These are phyloP conservation scores for Gracilaria caudata DNA, from an alignment of 23 red algal species.

Conservation along the genomic window DNA sequence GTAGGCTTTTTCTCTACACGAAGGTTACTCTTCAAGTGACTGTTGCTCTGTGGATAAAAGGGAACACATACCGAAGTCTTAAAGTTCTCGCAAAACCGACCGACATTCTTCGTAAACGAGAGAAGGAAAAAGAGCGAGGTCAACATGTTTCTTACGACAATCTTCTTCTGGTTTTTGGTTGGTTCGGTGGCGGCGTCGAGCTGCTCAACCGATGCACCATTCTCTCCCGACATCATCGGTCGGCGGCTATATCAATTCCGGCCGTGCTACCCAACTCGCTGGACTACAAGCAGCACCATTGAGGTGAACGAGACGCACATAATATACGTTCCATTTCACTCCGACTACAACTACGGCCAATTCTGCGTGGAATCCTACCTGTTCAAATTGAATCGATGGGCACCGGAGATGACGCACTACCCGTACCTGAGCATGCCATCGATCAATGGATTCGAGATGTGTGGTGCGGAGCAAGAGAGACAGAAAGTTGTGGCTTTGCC, in stretches of 20 bases:
- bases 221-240: neutral
- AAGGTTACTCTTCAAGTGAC: neutral
- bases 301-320: neutral
- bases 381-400: neutral
- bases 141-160: neutral
- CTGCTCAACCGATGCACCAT: neutral
- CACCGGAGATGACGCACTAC: neutral
- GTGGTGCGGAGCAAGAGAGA: neutral
- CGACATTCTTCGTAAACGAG: neutral
- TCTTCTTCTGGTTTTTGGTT: neutral
- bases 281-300: no score
- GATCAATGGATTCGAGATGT: neutral
- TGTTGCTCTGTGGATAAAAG: neutral
- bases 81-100: neutral
- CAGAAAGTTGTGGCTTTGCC: neutral
- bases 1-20: neutral
- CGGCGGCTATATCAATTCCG: neutral
- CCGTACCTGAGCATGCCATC: neutral
- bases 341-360: neutral
- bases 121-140: neutral
- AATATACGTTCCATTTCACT: neutral
- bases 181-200: neutral
- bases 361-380: neutral
- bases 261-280: conserved; percentile 4
- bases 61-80: neutral